phyloP scores from a whole-genome alignment of 352 stramenopile genomes.

The Bremia lactucae region DNA sequence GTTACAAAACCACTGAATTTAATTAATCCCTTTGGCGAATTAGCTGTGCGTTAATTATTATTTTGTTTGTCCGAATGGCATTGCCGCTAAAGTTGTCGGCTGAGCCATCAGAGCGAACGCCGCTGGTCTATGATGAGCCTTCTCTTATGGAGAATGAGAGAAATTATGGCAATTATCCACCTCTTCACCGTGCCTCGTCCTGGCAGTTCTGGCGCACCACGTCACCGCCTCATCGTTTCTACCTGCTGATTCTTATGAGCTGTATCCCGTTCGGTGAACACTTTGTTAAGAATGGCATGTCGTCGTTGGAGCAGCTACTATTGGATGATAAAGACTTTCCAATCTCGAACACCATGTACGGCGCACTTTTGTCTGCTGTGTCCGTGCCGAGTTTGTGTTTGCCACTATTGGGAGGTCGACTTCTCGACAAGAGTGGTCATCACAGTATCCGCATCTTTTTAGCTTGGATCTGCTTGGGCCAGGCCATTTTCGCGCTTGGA shows the following conservation, averaged over 20 bases:
- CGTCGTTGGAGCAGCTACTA: constrained; percentile 72
- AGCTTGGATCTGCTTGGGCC: constrained; percentile 68
- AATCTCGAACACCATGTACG: constrained; percentile 81
- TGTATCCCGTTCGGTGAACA: constrained; percentile 77
- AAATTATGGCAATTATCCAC: constrained; percentile 8
- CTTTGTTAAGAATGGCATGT: constrained; percentile 85
- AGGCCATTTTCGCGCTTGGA: constrained; percentile 66
- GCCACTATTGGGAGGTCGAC: constrained; percentile 58
- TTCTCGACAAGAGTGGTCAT: constrained; percentile 74
- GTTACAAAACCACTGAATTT: neutral
- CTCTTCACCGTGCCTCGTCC: constrained; percentile 25
- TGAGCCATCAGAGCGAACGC: constrained; percentile 24
- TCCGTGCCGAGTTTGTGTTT: constrained; percentile 80
- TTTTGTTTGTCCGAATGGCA: constrained; percentile 7
- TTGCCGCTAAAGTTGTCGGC: constrained; percentile 15
- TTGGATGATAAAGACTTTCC: constrained; percentile 61
- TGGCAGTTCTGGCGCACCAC: constrained; percentile 72
- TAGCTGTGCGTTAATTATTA: neutral
- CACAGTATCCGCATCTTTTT: constrained; percentile 73
- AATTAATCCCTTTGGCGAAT: neutral
- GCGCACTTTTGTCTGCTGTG: constrained; percentile 65
- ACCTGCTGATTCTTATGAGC: constrained; percentile 75
- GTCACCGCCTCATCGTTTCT: constrained; percentile 63
- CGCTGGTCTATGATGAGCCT: constrained; percentile 14
- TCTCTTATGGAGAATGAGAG: neutral